These are phyloP conservation scores for Centaurea solstitialis DNA, from an alignment of 129 eudicot genomes.

Conservation along the genomic window DNA sequence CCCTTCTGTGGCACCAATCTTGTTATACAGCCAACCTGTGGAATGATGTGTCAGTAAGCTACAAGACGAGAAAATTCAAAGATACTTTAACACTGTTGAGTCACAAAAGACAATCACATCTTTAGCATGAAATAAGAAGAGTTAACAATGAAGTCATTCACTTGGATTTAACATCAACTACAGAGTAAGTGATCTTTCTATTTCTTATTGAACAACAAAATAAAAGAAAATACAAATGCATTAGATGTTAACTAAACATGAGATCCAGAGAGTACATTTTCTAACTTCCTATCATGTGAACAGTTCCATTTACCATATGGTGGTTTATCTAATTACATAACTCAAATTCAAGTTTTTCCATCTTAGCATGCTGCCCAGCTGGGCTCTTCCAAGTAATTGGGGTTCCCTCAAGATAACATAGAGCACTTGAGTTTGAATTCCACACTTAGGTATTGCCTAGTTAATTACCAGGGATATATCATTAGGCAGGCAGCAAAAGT, in stretches of 20 bases:
- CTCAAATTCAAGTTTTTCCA: neutral
- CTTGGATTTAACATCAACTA: neutral
- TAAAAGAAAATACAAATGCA: neutral
- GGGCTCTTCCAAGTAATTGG: neutral
- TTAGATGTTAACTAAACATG: neutral
- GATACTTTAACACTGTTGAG: neutral
- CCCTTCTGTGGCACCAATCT: constrained; percentile 99
- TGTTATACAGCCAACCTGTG: constrained; percentile 94
- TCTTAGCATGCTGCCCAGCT: neutral
- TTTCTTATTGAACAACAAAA: neutral
- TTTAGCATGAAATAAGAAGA: neutral
- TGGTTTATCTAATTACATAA: neutral
- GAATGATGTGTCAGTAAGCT: neutral
- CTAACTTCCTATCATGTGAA: neutral
- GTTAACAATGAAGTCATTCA: neutral
- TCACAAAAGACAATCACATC: neutral
- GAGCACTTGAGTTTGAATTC: neutral
- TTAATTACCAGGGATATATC: neutral
- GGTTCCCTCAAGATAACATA: neutral
- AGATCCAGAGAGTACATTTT: neutral
- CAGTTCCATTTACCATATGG: neutral
- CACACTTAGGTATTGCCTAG: neutral
- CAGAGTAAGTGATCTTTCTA: neutral
- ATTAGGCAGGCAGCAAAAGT: neutral
- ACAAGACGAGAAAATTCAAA: neutral